Base-by-base conservation (phyloP, 2,329 filamentous ascomycete genomes). In the Salinomyces thailandicus region DNA sequence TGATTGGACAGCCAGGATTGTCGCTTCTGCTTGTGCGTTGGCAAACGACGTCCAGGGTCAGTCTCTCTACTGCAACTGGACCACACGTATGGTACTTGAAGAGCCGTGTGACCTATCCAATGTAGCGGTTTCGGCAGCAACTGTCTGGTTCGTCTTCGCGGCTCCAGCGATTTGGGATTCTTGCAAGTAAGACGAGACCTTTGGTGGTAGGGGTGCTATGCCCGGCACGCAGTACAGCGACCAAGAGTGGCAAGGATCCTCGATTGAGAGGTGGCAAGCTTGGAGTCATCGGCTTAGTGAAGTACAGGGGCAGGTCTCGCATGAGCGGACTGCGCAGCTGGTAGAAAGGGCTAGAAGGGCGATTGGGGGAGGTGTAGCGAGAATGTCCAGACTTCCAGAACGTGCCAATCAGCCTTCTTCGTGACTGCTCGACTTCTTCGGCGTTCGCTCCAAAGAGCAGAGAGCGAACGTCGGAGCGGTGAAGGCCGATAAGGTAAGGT, bases 121-220 rank as follows among this genome's bases (percentile, higher is more conserved):
- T 18, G 39, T 45, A 5, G 43, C 49, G 8, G 13, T 52, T 6
- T 41, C 43, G n/a, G 47, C 54, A 2, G 51, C 53, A 3, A 46
- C 50, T 5, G 46, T 52, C 3, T 56, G 54, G 53, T 46, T 55
- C 14, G 46, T 50, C 7, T 51, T 49, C 33, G 54, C 52, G 18
- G 50, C 51, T 2, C 36, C 48, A 2, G 42, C 48, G 2, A 33
- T 57, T 11, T 38, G 37, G 15, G 43, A 37, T 16, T 42, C 52
- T 13, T 51, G 41, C 13, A 34, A 39, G 19, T 24, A 49, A 5
- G 38, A 44, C n/a, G 54, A 51, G 35, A 42, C 43, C 4, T 57
- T 54, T 27, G 50, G 29, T 4, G 22, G 22, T 9, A 26, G n/a
- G 22, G 22, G 9, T 9, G 22, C 22, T 8, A 26, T 9, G 22